These are phyloP conservation scores for Smallanthus sonchifolius DNA, from an alignment of 129 eudicot species.

Conservation along the genomic window DNA sequence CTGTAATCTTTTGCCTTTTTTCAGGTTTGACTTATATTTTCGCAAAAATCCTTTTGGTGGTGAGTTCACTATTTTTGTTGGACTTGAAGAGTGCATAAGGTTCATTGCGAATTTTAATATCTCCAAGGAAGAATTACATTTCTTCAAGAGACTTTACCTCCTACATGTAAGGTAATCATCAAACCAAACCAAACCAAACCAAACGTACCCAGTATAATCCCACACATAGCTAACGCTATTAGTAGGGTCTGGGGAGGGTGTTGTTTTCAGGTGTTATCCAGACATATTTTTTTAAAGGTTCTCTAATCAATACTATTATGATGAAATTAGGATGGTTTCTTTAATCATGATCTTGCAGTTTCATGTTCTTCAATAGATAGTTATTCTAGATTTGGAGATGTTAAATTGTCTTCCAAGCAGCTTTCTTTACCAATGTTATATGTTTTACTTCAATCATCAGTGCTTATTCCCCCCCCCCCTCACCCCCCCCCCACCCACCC, in stretches of 20 bases:
- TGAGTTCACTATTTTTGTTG: slow-evolving; percentile 90
- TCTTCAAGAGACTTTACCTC: slow-evolving; percentile 52
- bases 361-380: slow-evolving; percentile 48
- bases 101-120: slow-evolving; percentile 74
- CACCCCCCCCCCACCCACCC: too few species aligned
- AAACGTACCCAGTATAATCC: too few species aligned
- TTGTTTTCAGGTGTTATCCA: background rate
- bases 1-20: too few species aligned
- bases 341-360: slow-evolving; percentile 44
- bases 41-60: slow-evolving; percentile 93
- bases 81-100: slow-evolving; percentile 90
- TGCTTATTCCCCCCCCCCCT: slow-evolving; percentile 58
- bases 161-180: slow-evolving; percentile 73
- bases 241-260: background rate
- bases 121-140: slow-evolving; percentile 74
- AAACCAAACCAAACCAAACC: background rate
- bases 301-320: slow-evolving; percentile 12
- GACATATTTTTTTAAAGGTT: background rate
- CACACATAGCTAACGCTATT: too few species aligned
- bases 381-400: slow-evolving; percentile 49
- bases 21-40: slow-evolving; percentile 90
- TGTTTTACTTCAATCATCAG: slow-evolving; percentile 53
- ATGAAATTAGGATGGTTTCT: slow-evolving; percentile 63
- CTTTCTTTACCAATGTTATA: slow-evolving; percentile 46
- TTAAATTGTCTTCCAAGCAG: slow-evolving; percentile 30